A percentile compares a stretch with the other conserved stretches of the same genome.
Evolutionary conservation across 176 grass and related monocot genomes (phyloP).

Genomic region (Lolium perenne): DNA sequence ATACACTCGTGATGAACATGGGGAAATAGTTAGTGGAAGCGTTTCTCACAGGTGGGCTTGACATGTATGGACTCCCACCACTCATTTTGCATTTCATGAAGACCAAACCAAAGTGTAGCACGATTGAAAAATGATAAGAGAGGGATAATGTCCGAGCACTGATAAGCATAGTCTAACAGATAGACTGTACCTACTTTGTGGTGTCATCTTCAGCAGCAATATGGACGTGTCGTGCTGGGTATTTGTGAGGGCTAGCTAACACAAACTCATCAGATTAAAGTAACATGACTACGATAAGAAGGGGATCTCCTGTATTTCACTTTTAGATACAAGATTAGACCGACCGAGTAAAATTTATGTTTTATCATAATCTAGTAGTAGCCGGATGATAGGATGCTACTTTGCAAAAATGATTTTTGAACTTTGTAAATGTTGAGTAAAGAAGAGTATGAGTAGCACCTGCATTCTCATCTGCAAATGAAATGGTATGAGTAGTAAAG

Average conservation of each 20-base stretch:
- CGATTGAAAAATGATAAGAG: neutral
- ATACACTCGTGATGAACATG: conserved; percentile 38
- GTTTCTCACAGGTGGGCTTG: conserved; percentile 18
- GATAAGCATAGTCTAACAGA: neutral
- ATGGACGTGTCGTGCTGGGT: neutral
- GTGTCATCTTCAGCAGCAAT: conserved; percentile 1
- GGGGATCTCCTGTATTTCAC: neutral
- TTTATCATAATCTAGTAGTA: neutral
- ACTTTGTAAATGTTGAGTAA: neutral
- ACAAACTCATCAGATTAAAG: neutral
- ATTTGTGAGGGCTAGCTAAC: neutral
- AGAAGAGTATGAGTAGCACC: neutral
- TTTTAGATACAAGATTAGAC: neutral
- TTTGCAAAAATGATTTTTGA: neutral
- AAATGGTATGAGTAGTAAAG: neutral
- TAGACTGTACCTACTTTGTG: neutral
- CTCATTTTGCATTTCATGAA: neutral
- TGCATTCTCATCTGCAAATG: neutral
- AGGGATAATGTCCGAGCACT: neutral
- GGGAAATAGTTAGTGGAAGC: neutral
- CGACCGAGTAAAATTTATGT: neutral
- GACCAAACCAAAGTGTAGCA: neutral
- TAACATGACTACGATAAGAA: neutral
- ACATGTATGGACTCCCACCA: conserved; percentile 23
- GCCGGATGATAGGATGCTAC: too few relatives aligned